Percentiles rank a stretch among this genome's conserved stretches.
Conservation (phyloP, 176 grass and related monocot species). For the Bonia amplexicaulis region DNA sequence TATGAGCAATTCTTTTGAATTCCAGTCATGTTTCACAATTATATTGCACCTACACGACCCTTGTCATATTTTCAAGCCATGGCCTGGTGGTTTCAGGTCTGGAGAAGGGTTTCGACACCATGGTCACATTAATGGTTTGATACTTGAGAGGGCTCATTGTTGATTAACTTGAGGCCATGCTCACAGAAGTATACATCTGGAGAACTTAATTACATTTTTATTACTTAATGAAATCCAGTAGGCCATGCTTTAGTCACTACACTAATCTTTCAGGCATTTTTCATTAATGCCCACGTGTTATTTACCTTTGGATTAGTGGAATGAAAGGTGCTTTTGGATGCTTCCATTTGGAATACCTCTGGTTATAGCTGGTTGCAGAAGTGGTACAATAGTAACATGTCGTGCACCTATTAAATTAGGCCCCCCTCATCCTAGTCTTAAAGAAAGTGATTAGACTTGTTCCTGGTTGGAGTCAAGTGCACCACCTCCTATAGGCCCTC, state of each 20-base stretch:
- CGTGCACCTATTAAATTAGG: slow-evolving; percentile 16
- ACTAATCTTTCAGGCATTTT: slow-evolving; percentile 16
- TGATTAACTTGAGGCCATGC: slow-evolving; percentile 1
- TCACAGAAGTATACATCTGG: neutral
- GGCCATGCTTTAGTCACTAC: neutral
- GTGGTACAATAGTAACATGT: slow-evolving; percentile 15
- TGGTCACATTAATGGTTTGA: neutral
- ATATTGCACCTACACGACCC: neutral
- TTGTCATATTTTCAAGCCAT: slow-evolving; percentile 6
- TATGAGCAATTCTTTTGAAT: neutral
- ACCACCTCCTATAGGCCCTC: slow-evolving; percentile 12
- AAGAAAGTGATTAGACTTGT: slow-evolving; percentile 23
- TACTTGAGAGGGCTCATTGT: neutral
- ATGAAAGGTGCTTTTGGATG: slow-evolving; percentile 6
- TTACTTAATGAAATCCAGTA: slow-evolving; percentile 10
- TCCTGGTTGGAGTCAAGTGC: slow-evolving; percentile 19
- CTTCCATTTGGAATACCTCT: slow-evolving; percentile 25
- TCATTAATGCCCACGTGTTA: slow-evolving; percentile 4
- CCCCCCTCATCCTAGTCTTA: slow-evolving; percentile 25
- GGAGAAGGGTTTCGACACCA: neutral
- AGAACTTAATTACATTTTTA: slow-evolving; percentile 2
- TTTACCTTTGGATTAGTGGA: slow-evolving; percentile 2
- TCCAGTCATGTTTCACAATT: neutral
- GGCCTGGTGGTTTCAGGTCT: neutral
- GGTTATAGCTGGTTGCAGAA: slow-evolving; percentile 22